Percentiles rank a stretch among this genome's conserved stretches.
Evolutionary conservation across 2,329 filamentous ascomycete species (phyloP).

Genomic region (Epichloe bromicola): DNA sequence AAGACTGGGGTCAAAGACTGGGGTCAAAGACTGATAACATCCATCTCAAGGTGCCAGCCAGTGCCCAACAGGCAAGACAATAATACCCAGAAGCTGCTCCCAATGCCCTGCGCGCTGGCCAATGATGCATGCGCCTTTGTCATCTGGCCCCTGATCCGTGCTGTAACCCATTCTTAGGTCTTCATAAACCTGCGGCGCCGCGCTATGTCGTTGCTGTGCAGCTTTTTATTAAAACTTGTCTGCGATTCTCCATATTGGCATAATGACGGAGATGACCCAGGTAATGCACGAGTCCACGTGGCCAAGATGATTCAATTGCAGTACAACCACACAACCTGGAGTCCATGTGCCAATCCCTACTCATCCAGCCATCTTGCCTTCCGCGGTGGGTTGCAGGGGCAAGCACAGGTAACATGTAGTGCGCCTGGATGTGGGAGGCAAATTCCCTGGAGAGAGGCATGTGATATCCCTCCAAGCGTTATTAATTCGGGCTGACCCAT

Average conservation of each 20-base stretch:
- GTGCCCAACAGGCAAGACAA: neutral
- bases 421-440: neutral
- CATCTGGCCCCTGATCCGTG: neutral
- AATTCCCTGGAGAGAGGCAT: neutral
- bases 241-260: neutral
- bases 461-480: neutral
- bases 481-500: too few relatives aligned
- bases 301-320: neutral
- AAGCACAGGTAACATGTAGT: neutral
- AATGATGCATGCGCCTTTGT: neutral
- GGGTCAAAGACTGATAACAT: neutral
- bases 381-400: neutral
- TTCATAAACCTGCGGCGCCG: neutral
- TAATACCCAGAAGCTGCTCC: neutral
- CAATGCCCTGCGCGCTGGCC: neutral
- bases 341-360: slow-evolving; percentile 46
- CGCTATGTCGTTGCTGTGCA: neutral
- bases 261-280: neutral
- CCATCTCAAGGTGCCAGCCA: neutral
- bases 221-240: too few relatives aligned
- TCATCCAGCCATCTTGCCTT: neutral
- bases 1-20: slow-evolving; percentile 4
- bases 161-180: neutral
- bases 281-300: slow-evolving; percentile 3
- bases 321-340: slow-evolving; percentile 32